Conservation (phyloP, 139 green algal genomes). For the Monoraphidium neglectum region DNA sequence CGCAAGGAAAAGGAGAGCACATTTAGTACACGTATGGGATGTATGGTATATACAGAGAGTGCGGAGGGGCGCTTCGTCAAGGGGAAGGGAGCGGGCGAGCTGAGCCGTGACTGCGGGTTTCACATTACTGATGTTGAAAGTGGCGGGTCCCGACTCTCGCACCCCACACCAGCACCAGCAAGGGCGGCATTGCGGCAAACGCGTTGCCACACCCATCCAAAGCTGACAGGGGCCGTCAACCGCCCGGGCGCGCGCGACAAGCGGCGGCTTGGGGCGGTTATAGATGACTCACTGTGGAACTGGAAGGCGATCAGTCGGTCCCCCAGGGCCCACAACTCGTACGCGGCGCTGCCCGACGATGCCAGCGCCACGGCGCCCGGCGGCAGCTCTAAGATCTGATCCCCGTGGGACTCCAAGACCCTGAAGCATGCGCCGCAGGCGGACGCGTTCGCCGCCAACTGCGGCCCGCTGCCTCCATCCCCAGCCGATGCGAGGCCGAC, state of each 20-base stretch:
- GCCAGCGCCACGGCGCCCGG: conserved; percentile 40
- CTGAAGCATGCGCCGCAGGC: conserved; percentile 16
- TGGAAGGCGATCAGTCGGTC: conserved; percentile 36
- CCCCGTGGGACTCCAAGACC: conserved; percentile 56
- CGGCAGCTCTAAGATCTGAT: conserved; percentile 52
- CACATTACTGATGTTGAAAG: no score
- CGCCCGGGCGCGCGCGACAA: no score
- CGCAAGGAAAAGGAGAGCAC: no score
- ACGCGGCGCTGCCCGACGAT: conserved; percentile 31
- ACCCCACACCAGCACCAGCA: no score
- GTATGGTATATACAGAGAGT: no score
- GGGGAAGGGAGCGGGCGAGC: no score
- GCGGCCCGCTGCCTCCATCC: not conserved
- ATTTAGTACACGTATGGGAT: no score
- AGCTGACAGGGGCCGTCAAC: not conserved
- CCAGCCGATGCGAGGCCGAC: not conserved
- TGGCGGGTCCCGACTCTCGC: no score
- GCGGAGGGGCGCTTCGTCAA: no score
- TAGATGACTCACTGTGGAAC: conserved; percentile 47
- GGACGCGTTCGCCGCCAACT: not conserved
- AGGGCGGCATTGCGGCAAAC: no score
- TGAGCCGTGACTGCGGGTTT: no score
- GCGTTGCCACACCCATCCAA: not conserved
- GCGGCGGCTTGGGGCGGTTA: no score
- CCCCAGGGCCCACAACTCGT: conserved; percentile 44